Evolutionary conservation across 805 yeast species (phyloP), one percentile per base, ranked within the genome.

Genomic region (Yarrowia keelungensis): DNA sequence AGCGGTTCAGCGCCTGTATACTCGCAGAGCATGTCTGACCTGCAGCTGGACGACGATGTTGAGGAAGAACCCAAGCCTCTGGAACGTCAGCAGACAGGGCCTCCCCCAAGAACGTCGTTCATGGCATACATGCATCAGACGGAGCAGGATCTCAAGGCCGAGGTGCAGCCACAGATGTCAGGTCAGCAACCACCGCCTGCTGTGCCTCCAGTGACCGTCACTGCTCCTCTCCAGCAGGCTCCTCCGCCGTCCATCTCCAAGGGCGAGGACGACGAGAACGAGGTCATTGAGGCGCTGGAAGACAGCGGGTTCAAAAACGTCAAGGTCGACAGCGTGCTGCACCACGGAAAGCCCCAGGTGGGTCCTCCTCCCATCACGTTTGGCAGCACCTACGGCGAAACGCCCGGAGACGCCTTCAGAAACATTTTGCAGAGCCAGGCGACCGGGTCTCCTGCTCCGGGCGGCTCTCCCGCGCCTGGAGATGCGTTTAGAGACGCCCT

Each of bases 241-340:
- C 59, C 61, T 26, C 61, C 68, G 2, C 67, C 67, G 3, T 39
- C 38, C 45, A 51, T 61, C 1, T 43, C 49, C n/a, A 50, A 50
- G 19, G 68, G 61, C 8, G 59, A 65, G 19, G 89, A 88, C 71
- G 96, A 90, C 70, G 88, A 85, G 71, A 89, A 88, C 72, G 89
- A 87, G 54, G 80, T 89, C 41, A 85, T 85, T 70, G 93, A 88
- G 71, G 89, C 89, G 87, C 89, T 87, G 72, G 89, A 89, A 12
- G 89, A 89, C 14, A 85, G 89, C 68, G 88, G 87, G 75, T 92
- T 92, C 78, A 88, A 86, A 65, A 88, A 90, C 74, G 89, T 92
- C 69, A 85, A 87, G 38, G 91, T 90, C 46, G 97, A 92, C 75
- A 87, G 91, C 68, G 92, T 89, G 3, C 85, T 90, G 54, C 83